phyloP scores from a whole-genome alignment of 192 early-diverging fungal genomes.

The Gryganskiella cystojenkinii region DNA sequence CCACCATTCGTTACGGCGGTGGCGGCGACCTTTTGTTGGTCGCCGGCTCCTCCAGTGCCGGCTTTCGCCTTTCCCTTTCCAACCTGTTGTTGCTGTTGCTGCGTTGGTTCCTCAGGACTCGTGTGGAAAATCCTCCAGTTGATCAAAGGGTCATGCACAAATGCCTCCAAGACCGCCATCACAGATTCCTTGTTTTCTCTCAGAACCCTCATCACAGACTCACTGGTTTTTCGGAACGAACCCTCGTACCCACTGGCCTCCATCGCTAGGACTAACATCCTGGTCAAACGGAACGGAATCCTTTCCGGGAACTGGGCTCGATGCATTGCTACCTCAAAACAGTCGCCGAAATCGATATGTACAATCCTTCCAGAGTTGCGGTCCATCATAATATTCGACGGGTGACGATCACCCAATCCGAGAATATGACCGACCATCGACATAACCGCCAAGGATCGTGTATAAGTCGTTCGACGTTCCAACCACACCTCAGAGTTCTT shows the following conservation, averaged over 20 bases:
- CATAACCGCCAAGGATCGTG: conserved; percentile 94
- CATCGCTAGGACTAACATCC: conserved; percentile 99
- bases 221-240: conserved; percentile 94
- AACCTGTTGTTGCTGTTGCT: conserved; percentile 4
- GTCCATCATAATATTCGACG: conserved; percentile 95
- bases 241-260: conserved; percentile 97
- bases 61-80: no score
- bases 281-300: conserved; percentile 98
- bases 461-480: conserved; percentile 95
- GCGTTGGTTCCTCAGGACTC: conserved; percentile 56
- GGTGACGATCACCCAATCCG: conserved; percentile 96
- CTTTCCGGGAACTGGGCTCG: conserved; percentile 96
- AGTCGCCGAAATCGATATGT: conserved; percentile 98
- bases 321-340: conserved; percentile 96
- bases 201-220: conserved; percentile 95
- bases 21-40: no score
- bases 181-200: conserved; percentile 95
- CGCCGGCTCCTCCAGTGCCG: no score
- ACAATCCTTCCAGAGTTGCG: conserved; percentile 89
- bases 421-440: conserved; percentile 99
- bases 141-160: conserved; percentile 96
- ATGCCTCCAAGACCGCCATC: conserved; percentile 98
- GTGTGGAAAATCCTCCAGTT: conserved; percentile 83
- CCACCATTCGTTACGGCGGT: no score
- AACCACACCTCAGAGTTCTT: conserved; percentile 97